Conservation (phyloP, 805 yeast genomes). For the Candida pini region DNA sequence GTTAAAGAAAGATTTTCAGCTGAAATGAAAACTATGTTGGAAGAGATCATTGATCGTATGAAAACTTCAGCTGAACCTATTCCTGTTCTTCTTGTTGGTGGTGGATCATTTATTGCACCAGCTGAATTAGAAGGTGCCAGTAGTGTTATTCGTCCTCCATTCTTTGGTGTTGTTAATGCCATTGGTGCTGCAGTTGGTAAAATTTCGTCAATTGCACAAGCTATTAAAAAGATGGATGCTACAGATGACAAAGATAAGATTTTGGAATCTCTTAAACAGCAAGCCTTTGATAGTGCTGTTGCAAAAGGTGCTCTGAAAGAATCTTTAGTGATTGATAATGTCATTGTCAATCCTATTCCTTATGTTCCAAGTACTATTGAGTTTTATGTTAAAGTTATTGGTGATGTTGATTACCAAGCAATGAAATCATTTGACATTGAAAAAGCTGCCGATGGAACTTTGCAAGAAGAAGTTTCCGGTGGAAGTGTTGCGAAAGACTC, state of each 20-base stretch:
- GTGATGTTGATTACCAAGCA: conserved; percentile 41
- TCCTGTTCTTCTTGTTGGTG: conserved; percentile 42
- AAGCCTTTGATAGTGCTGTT: conserved; percentile 15
- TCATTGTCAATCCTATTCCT: conserved; percentile 27
- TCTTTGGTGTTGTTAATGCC: conserved; percentile 41
- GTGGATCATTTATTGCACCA: conserved; percentile 43
- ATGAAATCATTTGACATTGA: conserved; percentile 1
- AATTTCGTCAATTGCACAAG: conserved; percentile 28
- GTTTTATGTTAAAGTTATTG: conserved; percentile 35
- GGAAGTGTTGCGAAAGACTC: conserved; percentile 7
- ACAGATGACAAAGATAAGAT: conserved; percentile 12
- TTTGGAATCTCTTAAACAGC: conserved; percentile 13
- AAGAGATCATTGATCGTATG: conserved; percentile 38
- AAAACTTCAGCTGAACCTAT: conserved; percentile 37
- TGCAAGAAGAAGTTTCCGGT: too few species aligned
- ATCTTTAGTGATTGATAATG: conserved; percentile 21
- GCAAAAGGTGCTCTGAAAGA: conserved; percentile 24
- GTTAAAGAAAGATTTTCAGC: conserved; percentile 2
- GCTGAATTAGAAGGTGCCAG: conserved; percentile 33
- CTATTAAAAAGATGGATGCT: conserved; percentile 8
- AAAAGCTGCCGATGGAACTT: too few species aligned
- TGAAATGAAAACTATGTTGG: conserved; percentile 26
- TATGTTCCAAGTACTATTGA: conserved; percentile 30
- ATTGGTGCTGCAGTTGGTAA: conserved; percentile 47
- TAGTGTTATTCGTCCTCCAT: conserved; percentile 36